Conservation (phyloP, 345 rosid genomes). For the Kandelia obovata region DNA sequence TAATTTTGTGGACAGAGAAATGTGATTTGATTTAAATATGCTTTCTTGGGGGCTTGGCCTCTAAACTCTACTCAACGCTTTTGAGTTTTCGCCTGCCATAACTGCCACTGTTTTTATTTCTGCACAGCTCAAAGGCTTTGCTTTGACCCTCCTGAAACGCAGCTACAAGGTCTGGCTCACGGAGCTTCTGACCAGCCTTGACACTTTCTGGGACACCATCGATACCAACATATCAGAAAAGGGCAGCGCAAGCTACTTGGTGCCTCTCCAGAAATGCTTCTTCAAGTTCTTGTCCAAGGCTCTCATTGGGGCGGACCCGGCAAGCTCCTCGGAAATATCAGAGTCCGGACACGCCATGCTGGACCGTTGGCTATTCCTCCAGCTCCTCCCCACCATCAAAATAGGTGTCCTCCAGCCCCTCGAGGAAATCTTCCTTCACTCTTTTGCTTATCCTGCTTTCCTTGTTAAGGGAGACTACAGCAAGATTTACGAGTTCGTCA, state of each 20-base stretch:
- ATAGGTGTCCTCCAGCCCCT: slow-evolving; percentile 54
- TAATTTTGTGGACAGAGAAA: no score
- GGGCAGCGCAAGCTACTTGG: slow-evolving; percentile 31
- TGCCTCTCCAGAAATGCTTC: slow-evolving; percentile 50
- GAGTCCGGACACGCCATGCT: slow-evolving; percentile 46
- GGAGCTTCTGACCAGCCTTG: slow-evolving; percentile 47
- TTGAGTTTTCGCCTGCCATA: not conserved
- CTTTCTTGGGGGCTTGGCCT: no score
- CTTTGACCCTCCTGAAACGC: slow-evolving; percentile 53
- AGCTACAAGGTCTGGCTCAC: slow-evolving; percentile 61
- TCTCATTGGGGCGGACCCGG: slow-evolving; percentile 60
- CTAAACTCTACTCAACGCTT: not conserved
- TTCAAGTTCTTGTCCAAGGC: slow-evolving; percentile 60
- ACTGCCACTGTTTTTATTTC: not conserved
- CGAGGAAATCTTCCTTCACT: slow-evolving; percentile 71
- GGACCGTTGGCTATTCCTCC: slow-evolving; percentile 62
- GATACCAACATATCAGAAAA: slow-evolving; percentile 43
- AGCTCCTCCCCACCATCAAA: slow-evolving; percentile 52
- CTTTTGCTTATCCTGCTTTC: slow-evolving; percentile 61
- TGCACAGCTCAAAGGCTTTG: slow-evolving; percentile 53
- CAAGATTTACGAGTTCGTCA: slow-evolving; percentile 50
- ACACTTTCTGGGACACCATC: slow-evolving; percentile 48
- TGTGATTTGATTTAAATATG: no score
- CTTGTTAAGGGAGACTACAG: slow-evolving; percentile 59
- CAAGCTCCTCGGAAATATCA: slow-evolving; percentile 39